Evolutionary conservation across 2,329 filamentous ascomycete species (phyloP).

Genomic region (Trichoderma semiorbis): DNA sequence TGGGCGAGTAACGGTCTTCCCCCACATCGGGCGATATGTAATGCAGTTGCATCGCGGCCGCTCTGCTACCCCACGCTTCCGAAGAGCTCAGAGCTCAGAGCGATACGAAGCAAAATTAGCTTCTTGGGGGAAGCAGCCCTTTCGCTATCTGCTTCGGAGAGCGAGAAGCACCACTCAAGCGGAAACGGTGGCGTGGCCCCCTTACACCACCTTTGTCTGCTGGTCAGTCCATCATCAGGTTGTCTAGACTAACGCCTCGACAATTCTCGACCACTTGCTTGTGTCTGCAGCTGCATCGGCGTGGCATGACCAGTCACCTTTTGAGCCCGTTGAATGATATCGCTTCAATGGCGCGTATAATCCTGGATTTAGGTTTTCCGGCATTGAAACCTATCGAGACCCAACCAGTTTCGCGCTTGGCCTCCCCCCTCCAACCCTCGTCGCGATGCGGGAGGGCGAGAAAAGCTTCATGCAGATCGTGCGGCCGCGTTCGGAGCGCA

Average conservation of each 20-base stretch:
- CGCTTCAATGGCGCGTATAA: not conserved
- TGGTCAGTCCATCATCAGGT: slow-evolving; percentile 7
- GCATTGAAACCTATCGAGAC: not conserved
- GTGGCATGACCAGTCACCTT: not conserved
- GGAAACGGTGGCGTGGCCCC: not conserved
- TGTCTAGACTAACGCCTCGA: not conserved
- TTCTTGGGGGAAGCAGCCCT: not conserved
- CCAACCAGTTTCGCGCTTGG: not conserved
- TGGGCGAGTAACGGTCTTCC: not conserved
- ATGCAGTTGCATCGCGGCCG: not conserved
- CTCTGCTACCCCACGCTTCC: slow-evolving; percentile 3
- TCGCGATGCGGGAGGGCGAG: not conserved
- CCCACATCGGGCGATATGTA: slow-evolving; percentile 6
- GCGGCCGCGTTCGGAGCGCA: not conserved
- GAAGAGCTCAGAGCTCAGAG: not conserved
- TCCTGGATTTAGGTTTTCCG: not conserved
- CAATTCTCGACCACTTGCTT: not conserved
- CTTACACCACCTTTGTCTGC: not conserved
- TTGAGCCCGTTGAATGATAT: not conserved
- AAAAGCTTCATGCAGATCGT: not conserved
- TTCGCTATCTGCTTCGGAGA: not conserved
- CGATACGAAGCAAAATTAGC: not conserved
- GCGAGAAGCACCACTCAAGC: not conserved
- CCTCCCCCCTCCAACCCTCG: not conserved
- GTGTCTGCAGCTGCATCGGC: not conserved